phyloP scores from a whole-genome alignment of 768 basidiomycete genomes.

The Rhodotorula babjevae region DNA sequence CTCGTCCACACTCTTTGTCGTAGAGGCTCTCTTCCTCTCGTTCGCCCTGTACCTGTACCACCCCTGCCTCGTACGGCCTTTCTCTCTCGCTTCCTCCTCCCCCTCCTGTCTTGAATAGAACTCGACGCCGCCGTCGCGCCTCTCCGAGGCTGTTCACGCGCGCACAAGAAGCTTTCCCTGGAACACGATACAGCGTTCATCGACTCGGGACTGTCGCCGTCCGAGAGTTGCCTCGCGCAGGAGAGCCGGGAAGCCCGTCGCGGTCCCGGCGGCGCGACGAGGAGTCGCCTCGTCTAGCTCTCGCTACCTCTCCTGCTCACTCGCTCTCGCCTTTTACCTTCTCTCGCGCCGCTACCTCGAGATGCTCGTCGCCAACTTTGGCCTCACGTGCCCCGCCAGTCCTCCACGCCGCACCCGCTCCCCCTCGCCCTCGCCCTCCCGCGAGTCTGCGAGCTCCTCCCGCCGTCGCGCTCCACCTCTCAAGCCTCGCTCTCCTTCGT shows the following conservation, averaged over 20 bases:
- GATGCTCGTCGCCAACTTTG: background rate
- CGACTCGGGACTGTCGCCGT: no score
- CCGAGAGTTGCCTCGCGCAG: no score
- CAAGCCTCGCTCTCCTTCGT: background rate
- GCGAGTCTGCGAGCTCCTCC: background rate
- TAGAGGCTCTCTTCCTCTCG: background rate
- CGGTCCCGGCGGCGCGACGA: no score
- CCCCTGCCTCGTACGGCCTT: background rate
- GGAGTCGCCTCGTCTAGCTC: no score
- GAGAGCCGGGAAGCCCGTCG: no score
- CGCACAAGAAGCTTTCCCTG: background rate
- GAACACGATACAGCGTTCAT: background rate
- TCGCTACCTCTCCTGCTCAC: no score
- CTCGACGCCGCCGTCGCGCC: no score
- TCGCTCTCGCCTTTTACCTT: background rate
- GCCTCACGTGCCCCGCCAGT: fast-evolving
- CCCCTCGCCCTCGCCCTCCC: background rate
- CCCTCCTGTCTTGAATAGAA: background rate
- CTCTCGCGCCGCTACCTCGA: no score
- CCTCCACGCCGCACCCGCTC: no score
- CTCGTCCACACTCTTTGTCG: no score
- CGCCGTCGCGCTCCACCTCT: background rate
- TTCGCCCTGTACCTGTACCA: background rate
- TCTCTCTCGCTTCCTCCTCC: background rate
- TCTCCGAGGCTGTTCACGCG: no score